phyloP scores from a whole-genome alignment of 148 eudicot genomes.

The Amaranthus hypochondriacus region DNA sequence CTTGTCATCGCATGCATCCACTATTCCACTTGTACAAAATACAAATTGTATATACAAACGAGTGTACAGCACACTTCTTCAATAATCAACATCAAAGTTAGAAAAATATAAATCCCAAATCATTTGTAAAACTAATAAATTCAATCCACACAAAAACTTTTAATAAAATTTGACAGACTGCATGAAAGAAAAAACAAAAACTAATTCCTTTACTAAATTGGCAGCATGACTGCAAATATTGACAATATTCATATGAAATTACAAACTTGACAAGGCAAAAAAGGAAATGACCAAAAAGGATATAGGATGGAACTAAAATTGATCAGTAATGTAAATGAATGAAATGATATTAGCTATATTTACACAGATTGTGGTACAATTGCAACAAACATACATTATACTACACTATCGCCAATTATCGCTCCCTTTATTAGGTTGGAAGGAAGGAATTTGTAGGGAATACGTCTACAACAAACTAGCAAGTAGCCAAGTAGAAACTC shows the following conservation, averaged over 20 bases:
- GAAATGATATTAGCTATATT: slow-evolving; percentile 30
- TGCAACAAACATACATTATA: slow-evolving; percentile 28
- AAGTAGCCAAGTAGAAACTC: neutral
- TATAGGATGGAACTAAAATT: slow-evolving; percentile 20
- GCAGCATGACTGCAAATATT: slow-evolving; percentile 10
- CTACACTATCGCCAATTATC: slow-evolving; percentile 12
- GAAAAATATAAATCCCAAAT: too few species aligned
- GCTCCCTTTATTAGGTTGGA: slow-evolving; percentile 26
- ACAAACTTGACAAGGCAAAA: slow-evolving; percentile 13
- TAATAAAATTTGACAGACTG: too few species aligned
- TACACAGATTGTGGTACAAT: slow-evolving; percentile 34
- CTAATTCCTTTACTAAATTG: slow-evolving; percentile 11
- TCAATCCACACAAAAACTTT: too few species aligned
- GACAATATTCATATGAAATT: slow-evolving; percentile 17
- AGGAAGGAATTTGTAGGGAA: slow-evolving; percentile 14
- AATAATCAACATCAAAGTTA: too few species aligned
- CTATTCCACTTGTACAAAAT: too few species aligned
- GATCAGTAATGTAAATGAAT: slow-evolving; percentile 27
- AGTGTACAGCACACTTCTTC: too few species aligned
- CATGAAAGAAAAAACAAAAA: slow-evolving; percentile 3
- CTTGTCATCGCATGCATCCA: too few species aligned
- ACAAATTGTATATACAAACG: too few species aligned
- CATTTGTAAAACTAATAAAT: too few species aligned
- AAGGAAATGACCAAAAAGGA: neutral
- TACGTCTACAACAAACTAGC: slow-evolving; percentile 13